Evolutionary conservation across 2,329 filamentous ascomycete species (phyloP), one percentile per base, ranked within the genome.

Genomic region (Claviceps digitariae): DNA sequence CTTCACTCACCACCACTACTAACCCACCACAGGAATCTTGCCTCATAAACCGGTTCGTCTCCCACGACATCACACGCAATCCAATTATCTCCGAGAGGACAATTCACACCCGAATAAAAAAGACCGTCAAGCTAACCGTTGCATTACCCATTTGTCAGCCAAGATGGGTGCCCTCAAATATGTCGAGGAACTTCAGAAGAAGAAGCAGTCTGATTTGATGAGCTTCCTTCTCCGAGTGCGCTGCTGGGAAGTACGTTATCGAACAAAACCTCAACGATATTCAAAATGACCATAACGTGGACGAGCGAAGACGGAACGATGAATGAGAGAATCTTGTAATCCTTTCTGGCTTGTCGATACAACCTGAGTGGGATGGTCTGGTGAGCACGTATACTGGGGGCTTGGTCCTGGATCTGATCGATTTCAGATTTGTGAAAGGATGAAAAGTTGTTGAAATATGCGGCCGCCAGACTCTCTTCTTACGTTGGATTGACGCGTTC

Each of bases 141-240:
- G 20, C 17, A 21, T 27, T 36, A 17, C 21, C 38, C 20, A 29
- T 34, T 34, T 20, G 58, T 65, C 64, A 80, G 77, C 69, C 72
- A 81, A 91, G 83, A 96, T 96, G 93, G 93, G 93, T 87, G 91
- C 91, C 82, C 89, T 96, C 77, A 98, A 98, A 82, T 98, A 95
- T 82, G 89, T 98, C 79, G 94, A 98, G 85, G 93, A 98, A 84
- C 87, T 98, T 81, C 90, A 96, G 78, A 97, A 98, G 90, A 96
- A 95, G 89, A 98, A 98, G 90, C 93, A 98, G 86, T 95, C 89
- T 76, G 93, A 98, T 84, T 87, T 98, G 73, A 88, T 97, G 81
- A 90, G 90, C 81, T 98, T 98, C 84, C 86, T 98, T 79, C 89
- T 96, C 77, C 91, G 90, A 76, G 90, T 95, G 73, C 90, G 93